Evolutionary conservation across 306 rosid species (phyloP), one percentile per base, ranked within the genome.

Genomic region (Casuarina equisetifolia): DNA sequence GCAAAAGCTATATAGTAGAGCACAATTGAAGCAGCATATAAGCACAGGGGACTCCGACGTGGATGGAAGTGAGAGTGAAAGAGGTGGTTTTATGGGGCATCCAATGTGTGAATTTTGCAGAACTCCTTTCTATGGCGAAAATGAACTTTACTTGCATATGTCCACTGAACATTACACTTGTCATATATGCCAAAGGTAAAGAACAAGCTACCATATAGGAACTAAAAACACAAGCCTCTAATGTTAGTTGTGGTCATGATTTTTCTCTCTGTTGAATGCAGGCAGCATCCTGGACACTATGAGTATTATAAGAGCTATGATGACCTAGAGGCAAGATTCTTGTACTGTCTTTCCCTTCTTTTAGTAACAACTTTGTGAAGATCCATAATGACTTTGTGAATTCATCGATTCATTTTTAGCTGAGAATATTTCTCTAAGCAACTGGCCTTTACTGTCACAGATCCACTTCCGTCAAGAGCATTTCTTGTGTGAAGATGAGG

Each of bases 1-100:
- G 78, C 99, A 95, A 86, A 95, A 92, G 76, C 89, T 95, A 38
- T 95, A 95, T 81, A 83, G 84, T 68, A 95, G 89, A 81, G 81
- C 91, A 52, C 98, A 95, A 76, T 78, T 95, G 87, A 95, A 85
- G 57, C 97, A 86, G 77, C 99, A 95, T 81, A 87, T 82, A 73
- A 83, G 62, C 84, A 87, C 96, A 4, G 99, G 99, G 70, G 92
- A 90, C 79, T 92, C 99, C 20, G 92, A 86, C 89, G 97, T 92
- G 82, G 99, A 95, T 80, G 99, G 99, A 81, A 95, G 88, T 81
- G 96, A 95, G 94, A 91, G 96, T 73, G 99, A 92, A 59, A 92
- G 99, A 86, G 99, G 99, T 62, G 97, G 99, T 45, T 95, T 95
- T 83, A 87, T 83, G 66, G 99, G 99, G 84, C 99, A 95, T 84